These are phyloP conservation scores for Pharus latifolius DNA, from an alignment of 176 grass and related monocot genomes.

Conservation along the genomic window DNA sequence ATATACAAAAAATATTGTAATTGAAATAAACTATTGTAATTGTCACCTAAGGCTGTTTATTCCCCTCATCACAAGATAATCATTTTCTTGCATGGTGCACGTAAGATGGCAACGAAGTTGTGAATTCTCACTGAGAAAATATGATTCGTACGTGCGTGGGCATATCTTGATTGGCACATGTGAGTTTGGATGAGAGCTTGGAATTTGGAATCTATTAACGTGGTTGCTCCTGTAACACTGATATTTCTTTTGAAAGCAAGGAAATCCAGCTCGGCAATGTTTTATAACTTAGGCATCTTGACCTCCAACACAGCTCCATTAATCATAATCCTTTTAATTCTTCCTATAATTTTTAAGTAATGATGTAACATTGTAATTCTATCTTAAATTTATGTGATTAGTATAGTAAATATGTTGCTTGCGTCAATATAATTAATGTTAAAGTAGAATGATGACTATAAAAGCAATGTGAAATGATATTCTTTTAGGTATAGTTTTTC, in stretches of 20 bases:
- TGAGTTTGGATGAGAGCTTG: constrained; percentile 13
- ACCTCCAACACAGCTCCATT: too few species aligned
- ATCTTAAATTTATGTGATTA: too few species aligned
- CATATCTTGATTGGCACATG: constrained; percentile 27
- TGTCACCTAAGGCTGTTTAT: neutral
- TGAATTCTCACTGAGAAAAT: neutral
- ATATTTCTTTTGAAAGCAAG: neutral
- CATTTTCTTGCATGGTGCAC: neutral
- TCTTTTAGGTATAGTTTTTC: too few species aligned
- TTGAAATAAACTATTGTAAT: neutral
- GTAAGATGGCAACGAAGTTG: neutral
- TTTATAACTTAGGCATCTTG: constrained; percentile 16
- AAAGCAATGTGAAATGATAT: too few species aligned
- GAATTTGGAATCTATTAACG: constrained; percentile 44
- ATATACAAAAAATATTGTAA: too few species aligned
- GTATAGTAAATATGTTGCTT: too few species aligned
- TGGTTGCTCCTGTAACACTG: constrained; percentile 9
- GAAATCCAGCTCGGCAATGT: constrained; percentile 25
- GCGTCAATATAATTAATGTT: too few species aligned
- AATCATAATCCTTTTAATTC: too few species aligned
- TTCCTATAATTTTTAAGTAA: too few species aligned
- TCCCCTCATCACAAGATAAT: neutral
- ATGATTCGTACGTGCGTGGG: constrained; percentile 20
- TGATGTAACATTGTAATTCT: too few species aligned
- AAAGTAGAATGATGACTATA: too few species aligned